Percentiles rank a stretch among this genome's conserved stretches.
phyloP scores from a whole-genome alignment of 257 asterid genomes.

The Solanum gracilifrons region DNA sequence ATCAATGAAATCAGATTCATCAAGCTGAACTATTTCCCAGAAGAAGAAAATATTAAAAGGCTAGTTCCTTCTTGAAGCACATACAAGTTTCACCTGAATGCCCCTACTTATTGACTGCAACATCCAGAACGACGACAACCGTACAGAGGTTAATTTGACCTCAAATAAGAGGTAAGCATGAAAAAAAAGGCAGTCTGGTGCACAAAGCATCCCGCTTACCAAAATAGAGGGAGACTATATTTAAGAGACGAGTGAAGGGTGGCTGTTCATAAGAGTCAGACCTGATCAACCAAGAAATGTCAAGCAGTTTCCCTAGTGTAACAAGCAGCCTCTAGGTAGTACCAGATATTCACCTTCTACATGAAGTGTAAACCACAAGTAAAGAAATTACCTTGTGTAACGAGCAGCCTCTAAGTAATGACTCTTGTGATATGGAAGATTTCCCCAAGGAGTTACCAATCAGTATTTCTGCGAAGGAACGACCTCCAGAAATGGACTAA shows the following conservation, averaged over 20 bases:
- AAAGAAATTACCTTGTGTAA: constrained; percentile 69
- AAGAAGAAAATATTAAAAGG: neutral
- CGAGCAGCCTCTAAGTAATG: constrained; percentile 65
- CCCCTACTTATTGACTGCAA: neutral
- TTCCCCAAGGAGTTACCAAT: constrained; percentile 30
- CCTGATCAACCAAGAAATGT: neutral
- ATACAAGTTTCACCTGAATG: neutral
- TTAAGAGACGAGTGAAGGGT: neutral
- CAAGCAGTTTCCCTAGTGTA: neutral
- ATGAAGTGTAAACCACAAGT: neutral
- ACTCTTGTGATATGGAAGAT: constrained; percentile 43
- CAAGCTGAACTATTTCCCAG: neutral
- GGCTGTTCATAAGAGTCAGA: neutral
- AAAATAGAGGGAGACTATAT: neutral
- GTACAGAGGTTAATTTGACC: neutral
- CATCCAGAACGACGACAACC: neutral
- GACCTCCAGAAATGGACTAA: constrained; percentile 92
- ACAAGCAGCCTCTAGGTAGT: neutral
- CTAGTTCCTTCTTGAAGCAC: neutral
- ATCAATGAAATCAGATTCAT: neutral
- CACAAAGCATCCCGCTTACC: neutral
- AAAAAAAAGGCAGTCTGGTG: neutral
- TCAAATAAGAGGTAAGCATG: neutral
- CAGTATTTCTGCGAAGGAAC: constrained; percentile 82
- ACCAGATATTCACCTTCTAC: neutral